These are phyloP conservation scores for Calendula officinalis DNA, from an alignment of 129 eudicot genomes.

Conservation along the genomic window DNA sequence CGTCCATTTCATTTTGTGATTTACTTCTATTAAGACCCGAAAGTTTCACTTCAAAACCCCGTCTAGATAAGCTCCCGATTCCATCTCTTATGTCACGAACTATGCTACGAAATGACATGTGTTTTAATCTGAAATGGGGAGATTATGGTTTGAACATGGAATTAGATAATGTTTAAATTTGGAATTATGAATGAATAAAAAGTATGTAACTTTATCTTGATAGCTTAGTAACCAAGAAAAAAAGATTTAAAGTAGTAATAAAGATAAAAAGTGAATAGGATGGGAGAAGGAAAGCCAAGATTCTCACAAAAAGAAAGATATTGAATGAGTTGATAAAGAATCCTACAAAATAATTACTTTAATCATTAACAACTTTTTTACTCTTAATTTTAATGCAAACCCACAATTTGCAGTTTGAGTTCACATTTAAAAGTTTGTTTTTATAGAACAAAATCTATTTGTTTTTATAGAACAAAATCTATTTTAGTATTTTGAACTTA, in stretches of 20 bases:
- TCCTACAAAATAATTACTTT: slow-evolving; percentile 24
- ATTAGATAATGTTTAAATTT: slow-evolving; percentile 1
- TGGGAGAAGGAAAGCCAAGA: slow-evolving; percentile 45
- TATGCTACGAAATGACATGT: slow-evolving; percentile 88
- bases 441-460: too few relatives aligned
- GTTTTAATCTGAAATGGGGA: slow-evolving; percentile 25
- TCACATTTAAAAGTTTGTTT: not conserved
- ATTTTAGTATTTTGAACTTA: too few relatives aligned
- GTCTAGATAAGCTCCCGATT: slow-evolving; percentile 78
- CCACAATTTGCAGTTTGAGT: not conserved
- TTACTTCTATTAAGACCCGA: slow-evolving; percentile 46
- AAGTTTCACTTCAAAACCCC: slow-evolving; percentile 61
- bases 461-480: too few relatives aligned
- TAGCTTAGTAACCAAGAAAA: slow-evolving; percentile 42
- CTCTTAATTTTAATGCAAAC: slow-evolving; percentile 23
- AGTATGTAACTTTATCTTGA: slow-evolving; percentile 19
- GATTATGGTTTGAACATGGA: not conserved
- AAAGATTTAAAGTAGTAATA: slow-evolving; percentile 27
- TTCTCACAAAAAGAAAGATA: slow-evolving; percentile 33
- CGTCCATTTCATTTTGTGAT: slow-evolving; percentile 69
- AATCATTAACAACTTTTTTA: slow-evolving; percentile 34
- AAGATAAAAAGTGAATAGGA: slow-evolving; percentile 36
- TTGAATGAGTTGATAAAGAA: slow-evolving; percentile 29
- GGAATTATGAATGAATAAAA: slow-evolving; percentile 21
- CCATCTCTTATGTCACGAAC: slow-evolving; percentile 83